Evolutionary conservation across 805 yeast genomes (phyloP).

Genomic region (Hanseniaspora valbyensis): DNA sequence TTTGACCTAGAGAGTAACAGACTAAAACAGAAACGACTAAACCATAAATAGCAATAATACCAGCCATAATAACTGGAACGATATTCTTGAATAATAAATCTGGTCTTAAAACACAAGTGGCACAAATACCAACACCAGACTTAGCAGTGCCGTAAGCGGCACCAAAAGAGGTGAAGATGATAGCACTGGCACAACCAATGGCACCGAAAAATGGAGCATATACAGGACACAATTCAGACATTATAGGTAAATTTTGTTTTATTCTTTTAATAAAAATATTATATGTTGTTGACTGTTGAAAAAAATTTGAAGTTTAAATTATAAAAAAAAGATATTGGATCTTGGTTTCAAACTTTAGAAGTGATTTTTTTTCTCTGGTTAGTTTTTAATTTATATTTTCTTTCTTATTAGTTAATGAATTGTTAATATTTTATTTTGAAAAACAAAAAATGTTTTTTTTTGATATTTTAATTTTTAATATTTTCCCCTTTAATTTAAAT

Average conservation of each 20-base stretch:
- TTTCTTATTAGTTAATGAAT: neutral
- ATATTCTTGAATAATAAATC: constrained; percentile 85
- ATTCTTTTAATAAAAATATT: too few species aligned
- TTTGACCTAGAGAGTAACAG: constrained; percentile 76
- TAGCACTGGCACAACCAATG: constrained; percentile 98
- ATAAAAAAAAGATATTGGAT: too few species aligned
- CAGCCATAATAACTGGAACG: constrained; percentile 98
- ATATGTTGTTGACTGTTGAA: too few species aligned
- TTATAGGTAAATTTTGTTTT: neutral
- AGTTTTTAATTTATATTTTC: neutral
- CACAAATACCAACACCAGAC: constrained; percentile 98
- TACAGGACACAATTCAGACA: constrained; percentile 28
- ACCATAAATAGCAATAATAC: constrained; percentile 98
- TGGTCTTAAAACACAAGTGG: constrained; percentile 94
- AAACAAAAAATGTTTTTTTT: neutral
- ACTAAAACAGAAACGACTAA: constrained; percentile 91
- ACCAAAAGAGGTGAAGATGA: constrained; percentile 96
- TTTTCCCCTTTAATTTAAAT: neutral
- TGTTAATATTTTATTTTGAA: neutral
- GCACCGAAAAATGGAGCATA: constrained; percentile 93
- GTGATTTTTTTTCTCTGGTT: too few species aligned
- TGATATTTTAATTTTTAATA: neutral
- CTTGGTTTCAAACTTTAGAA: too few species aligned
- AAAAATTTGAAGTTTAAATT: too few species aligned
- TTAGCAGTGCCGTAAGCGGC: constrained; percentile 99